Conservation (phyloP, 257 asterid species). For the Cordia subcordata region DNA sequence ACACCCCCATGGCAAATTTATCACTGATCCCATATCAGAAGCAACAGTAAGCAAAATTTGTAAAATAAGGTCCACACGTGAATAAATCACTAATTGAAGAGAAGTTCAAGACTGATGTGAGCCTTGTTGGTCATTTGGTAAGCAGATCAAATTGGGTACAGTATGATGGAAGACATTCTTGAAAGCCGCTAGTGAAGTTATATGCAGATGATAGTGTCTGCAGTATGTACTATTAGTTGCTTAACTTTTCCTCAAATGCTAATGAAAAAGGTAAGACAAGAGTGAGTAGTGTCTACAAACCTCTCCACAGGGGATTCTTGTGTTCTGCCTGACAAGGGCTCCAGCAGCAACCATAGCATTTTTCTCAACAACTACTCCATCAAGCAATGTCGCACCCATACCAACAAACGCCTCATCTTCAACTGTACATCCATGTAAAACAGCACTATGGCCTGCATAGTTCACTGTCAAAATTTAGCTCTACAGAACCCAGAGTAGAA, state of each 20-base stretch:
- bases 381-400: constrained; percentile 95
- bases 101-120: too few relatives aligned
- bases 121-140: too few relatives aligned
- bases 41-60: too few relatives aligned
- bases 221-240: background rate
- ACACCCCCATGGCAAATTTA: too few relatives aligned
- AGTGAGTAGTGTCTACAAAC: constrained; percentile 27
- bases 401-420: constrained; percentile 95
- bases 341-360: constrained; percentile 99
- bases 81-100: too few relatives aligned
- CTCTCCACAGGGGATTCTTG: constrained; percentile 88
- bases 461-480: background rate
- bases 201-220: too few relatives aligned
- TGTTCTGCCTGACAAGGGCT: constrained; percentile 92
- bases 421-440: constrained; percentile 89
- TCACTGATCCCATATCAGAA: too few relatives aligned
- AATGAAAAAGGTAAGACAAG: background rate
- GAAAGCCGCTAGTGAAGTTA: too few relatives aligned
- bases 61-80: too few relatives aligned
- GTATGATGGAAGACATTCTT: too few relatives aligned
- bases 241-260: background rate
- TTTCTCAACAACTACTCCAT: constrained; percentile 87
- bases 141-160: too few relatives aligned
- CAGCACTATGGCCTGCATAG: constrained; percentile 79
- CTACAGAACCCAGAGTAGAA: background rate